phyloP scores from a whole-genome alignment of 176 grass and related monocot genomes.

The Sorghum bicolor region Sorghum_bicolor_NCBIv3 NC_012870.2:6090001-6090500 shows the following conservation, averaged over 20 bases:
- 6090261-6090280: constrained; percentile 98
- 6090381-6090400: constrained; percentile 81
- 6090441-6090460: constrained; percentile 81
- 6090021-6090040: background rate
- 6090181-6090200: constrained; percentile 2
- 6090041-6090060: background rate
- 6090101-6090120: background rate
- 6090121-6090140: background rate
- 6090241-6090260: constrained; percentile 99
- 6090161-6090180: constrained; percentile 25
- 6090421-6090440: constrained; percentile 97
- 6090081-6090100: constrained; percentile 3
- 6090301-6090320: background rate
- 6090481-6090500: constrained; percentile 96
- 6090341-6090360: constrained; percentile 32
- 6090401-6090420: constrained; percentile 98
- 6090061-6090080: background rate
- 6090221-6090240: constrained; percentile 90
- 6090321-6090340: constrained; percentile 8
- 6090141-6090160: background rate
- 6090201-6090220: constrained; percentile 25
- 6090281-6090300: constrained; percentile 90
- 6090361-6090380: constrained; percentile 2
- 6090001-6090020: background rate
- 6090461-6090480: constrained; percentile 92